Evolutionary conservation across 257 asterid species (phyloP).

Genomic region (Echium plantagineum): DNA sequence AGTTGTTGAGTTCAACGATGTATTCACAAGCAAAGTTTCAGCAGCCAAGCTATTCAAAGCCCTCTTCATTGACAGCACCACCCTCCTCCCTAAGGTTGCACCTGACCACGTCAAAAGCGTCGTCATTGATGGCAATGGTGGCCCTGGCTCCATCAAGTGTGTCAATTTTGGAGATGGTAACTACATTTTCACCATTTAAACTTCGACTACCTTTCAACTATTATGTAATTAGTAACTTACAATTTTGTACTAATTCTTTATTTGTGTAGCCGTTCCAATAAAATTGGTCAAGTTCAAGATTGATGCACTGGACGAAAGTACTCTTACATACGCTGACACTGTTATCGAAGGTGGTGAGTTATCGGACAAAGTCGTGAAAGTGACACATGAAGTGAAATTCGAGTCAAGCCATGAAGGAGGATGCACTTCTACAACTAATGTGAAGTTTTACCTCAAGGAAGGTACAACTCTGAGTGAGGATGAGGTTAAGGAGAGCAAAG

Average conservation of each 20-base stretch:
- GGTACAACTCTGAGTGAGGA: conserved; percentile 20
- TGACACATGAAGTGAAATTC: conserved; percentile 15
- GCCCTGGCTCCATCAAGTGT: conserved; percentile 19
- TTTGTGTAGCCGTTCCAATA: conserved; percentile 14
- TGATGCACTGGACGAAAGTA: conserved; percentile 16
- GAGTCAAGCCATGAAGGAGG: conserved; percentile 20
- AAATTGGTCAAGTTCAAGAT: conserved; percentile 14
- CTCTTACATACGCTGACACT: conserved; percentile 16
- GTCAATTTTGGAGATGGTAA: conserved; percentile 18
- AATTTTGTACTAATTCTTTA: background rate
- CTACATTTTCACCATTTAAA: too few species aligned
- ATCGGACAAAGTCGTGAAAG: conserved; percentile 14
- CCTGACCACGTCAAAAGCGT: conserved; percentile 19
- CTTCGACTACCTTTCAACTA: too few species aligned
- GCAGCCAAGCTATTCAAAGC: conserved; percentile 24
- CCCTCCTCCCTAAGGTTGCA: conserved; percentile 21
- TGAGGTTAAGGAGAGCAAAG: conserved; percentile 26
- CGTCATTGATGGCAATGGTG: conserved; percentile 16
- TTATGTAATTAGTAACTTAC: too few species aligned
- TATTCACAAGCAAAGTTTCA: conserved; percentile 12
- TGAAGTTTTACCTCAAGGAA: conserved; percentile 13
- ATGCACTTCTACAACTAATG: conserved; percentile 16
- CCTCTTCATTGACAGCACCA: conserved; percentile 19
- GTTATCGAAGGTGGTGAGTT: conserved; percentile 23
- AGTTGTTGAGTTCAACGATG: conserved; percentile 11